Conservation (phyloP, 306 rosid genomes). For the Rubus idaeus region DNA sequence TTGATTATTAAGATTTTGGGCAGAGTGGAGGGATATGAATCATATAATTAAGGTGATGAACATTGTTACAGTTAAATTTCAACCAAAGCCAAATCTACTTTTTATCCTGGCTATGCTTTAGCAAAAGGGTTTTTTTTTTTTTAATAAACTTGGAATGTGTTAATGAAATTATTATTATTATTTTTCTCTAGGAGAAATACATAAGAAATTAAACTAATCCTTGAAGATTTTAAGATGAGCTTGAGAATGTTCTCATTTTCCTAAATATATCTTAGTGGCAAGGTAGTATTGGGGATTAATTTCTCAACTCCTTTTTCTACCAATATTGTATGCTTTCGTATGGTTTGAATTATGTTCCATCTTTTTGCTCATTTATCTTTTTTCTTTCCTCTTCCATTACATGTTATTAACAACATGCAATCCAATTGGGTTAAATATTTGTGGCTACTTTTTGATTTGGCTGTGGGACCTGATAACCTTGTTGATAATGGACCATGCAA, state of each 20-base stretch:
- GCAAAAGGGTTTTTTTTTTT: background rate
- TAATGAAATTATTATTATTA: background rate
- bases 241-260: background rate
- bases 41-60: background rate
- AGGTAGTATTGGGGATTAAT: background rate
- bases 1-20: background rate
- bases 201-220: background rate
- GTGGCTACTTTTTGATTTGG: conserved; percentile 99
- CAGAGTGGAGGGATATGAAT: background rate
- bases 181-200: background rate
- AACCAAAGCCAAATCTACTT: background rate
- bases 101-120: background rate
- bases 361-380: conserved; percentile 14
- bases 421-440: conserved; percentile 76
- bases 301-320: background rate
- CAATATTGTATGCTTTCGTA: background rate
- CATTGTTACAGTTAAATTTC: background rate
- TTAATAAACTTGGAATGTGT: no score
- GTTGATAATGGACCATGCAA: conserved; percentile 97
- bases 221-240: background rate
- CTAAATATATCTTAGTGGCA: background rate
- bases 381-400: conserved; percentile 11
- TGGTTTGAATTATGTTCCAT: conserved; percentile 8
- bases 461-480: conserved; percentile 88
- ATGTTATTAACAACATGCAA: conserved; percentile 26